These are phyloP conservation scores for Evernia prunastri DNA, from an alignment of 495 filamentous ascomycete species.

Conservation along the genomic window DNA sequence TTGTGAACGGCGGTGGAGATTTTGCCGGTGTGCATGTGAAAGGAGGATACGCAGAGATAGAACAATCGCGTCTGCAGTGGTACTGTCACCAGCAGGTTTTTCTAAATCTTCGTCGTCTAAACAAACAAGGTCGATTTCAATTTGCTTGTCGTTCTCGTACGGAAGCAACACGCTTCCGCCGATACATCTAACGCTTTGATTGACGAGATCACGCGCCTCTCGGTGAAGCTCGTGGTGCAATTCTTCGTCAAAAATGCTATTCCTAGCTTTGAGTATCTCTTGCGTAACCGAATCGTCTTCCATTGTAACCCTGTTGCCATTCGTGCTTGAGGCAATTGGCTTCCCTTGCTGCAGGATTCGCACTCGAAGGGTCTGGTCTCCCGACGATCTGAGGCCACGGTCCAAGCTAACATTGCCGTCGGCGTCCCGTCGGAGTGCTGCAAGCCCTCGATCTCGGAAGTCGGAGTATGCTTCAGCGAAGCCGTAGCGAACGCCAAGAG, in stretches of 20 bases:
- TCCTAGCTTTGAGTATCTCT: constrained; percentile 64
- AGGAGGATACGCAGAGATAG: constrained; percentile 62
- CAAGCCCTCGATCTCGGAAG: constrained; percentile 73
- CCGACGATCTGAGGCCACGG: constrained; percentile 51
- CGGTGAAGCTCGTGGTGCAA: constrained; percentile 85
- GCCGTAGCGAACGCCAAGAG: constrained; percentile 79
- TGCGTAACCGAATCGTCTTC: constrained; percentile 34
- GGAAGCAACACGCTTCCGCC: constrained; percentile 19
- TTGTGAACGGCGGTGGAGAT: constrained; percentile 54
- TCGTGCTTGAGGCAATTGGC: constrained; percentile 39
- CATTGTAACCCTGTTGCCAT: constrained; percentile 30
- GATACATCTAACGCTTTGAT: constrained; percentile 48
- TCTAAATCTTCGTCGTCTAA: constrained; percentile 38
- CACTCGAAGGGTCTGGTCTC: constrained; percentile 60
- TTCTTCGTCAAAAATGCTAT: constrained; percentile 87
- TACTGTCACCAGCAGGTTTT: constrained; percentile 17
- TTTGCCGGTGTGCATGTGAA: constrained; percentile 64
- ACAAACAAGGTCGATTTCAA: constrained; percentile 61
- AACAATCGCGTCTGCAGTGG: constrained; percentile 38
- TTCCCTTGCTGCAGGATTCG: constrained; percentile 40
- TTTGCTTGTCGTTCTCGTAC: constrained; percentile 42
- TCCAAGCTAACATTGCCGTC: constrained; percentile 73
- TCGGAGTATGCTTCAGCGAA: constrained; percentile 73
- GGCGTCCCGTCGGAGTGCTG: constrained; percentile 63
- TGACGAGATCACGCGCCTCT: constrained; percentile 65